Base-by-base conservation (phyloP, 805 yeast species). In the Hanseniaspora lachancei region DNA sequence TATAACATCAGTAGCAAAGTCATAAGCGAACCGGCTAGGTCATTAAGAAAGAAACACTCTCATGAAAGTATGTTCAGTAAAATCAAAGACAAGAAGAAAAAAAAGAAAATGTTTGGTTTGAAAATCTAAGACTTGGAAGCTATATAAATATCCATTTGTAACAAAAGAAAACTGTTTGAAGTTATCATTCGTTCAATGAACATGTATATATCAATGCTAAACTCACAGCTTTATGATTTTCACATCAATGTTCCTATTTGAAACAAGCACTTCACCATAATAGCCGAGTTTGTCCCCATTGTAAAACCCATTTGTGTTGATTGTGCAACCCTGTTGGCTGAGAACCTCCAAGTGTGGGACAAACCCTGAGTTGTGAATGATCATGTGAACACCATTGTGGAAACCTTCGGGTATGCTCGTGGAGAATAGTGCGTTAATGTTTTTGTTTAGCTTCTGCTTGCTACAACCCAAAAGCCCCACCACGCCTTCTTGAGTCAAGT, bases 381-480 rank as follows among this genome's bases (percentile, higher is more conserved):
- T 20, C 23, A 44, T 3, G 13, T 53, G 21, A 2, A 53, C 9
- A 8, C 13, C 21, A 7, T n/a, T 21, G 9, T 29, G n/a, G 38
- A 44, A 44, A n/a, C 8, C 39, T 2, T 29, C 35, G 4, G 56
- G 56, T 15, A 53, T 39, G 12, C 1, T n/a, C 6, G 18, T 35
- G 3, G 35, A 34, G 3, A 43, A 15, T 6, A 44, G 32, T 3
- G 27, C 20, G 15, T 38, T 20, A 12, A 53, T 36, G 13, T 46
- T 60, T 59, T 41, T 62, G 61, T 34, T 58, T 54, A 49, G 63
- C 68, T 34, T 66, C 21, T 13, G 70, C 67, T 7, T 71, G 29
- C 10, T 41, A 27, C 43, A 18, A 2, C 43, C 43, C 21, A 40
- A 10, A 3, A 41, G 4, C 3, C 44, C n/a, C 7, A 23, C 18